Percentiles rank a stretch among this genome's conserved stretches.
Conservation (phyloP, 805 yeast species). For the Wickerhamiella nectarea region DNA sequence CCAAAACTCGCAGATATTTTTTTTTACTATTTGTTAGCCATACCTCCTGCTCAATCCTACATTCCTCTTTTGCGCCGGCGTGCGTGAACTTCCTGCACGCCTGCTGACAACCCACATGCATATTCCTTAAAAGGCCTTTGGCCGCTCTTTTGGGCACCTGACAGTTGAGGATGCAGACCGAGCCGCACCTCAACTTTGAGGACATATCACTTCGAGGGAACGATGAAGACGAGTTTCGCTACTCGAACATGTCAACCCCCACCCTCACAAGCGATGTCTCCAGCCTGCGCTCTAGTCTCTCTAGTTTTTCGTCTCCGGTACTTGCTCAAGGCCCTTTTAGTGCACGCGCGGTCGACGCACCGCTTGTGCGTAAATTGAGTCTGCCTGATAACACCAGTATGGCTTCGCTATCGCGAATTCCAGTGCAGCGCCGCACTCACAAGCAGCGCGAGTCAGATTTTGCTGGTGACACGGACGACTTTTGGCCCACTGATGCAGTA, state of each 20-base stretch:
- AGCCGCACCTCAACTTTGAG: slow-evolving; percentile 5
- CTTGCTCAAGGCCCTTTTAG: slow-evolving; percentile 8
- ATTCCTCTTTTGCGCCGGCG: too few relatives aligned
- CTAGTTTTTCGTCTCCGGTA: slow-evolving; percentile 16
- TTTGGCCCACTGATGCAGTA: slow-evolving; percentile 38
- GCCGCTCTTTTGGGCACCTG: neutral
- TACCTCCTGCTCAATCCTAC: too few relatives aligned
- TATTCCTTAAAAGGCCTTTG: slow-evolving; percentile 4
- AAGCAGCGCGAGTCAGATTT: slow-evolving; percentile 25
- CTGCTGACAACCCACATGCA: slow-evolving; percentile 5
- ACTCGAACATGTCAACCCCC: slow-evolving; percentile 17
- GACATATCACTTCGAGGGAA: slow-evolving; percentile 3
- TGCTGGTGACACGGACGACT: slow-evolving; percentile 38
- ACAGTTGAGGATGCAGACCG: neutral
- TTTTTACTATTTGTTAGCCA: too few relatives aligned
- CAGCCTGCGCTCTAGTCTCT: slow-evolving; percentile 16
- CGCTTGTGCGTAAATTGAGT: slow-evolving; percentile 2
- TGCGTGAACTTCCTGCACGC: too few relatives aligned
- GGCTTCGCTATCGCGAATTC: slow-evolving; percentile 19
- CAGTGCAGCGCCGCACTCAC: slow-evolving; percentile 12
- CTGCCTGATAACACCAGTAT: slow-evolving; percentile 18
- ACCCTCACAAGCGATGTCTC: slow-evolving; percentile 18
- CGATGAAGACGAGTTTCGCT: slow-evolving; percentile 4
- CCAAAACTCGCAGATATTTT: too few relatives aligned
- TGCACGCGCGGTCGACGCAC: neutral